Conservation (phyloP, 1,284 basidiomycete species). For the Ceraceosorus guamensis region DNA sequence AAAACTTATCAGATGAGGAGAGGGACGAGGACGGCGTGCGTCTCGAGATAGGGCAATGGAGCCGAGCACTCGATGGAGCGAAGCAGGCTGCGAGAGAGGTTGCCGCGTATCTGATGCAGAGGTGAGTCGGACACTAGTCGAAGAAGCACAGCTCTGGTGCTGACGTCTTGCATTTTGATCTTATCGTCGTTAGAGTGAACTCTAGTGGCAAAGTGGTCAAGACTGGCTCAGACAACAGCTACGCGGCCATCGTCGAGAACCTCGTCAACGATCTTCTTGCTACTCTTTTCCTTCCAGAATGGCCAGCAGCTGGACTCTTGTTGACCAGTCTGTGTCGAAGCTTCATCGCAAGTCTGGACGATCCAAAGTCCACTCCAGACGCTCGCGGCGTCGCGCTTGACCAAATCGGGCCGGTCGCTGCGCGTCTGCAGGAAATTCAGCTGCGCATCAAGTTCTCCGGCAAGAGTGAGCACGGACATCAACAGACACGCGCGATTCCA, state of each 20-base stretch:
- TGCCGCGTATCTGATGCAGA: conserved; percentile 70
- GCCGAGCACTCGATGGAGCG: conserved; percentile 22
- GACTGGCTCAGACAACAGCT: conserved; percentile 49
- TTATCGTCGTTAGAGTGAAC: not conserved
- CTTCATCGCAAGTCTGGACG: conserved; percentile 54
- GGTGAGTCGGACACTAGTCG: not conserved
- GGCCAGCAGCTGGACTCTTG: conserved; percentile 82
- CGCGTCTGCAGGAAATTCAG: conserved; percentile 58
- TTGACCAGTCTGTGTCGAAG: conserved; percentile 33
- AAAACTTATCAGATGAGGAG: not conserved
- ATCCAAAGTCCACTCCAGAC: conserved; percentile 58
- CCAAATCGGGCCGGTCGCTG: conserved; percentile 83
- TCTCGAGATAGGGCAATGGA: not conserved
- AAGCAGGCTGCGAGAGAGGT: conserved; percentile 59
- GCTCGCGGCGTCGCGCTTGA: conserved; percentile 77
- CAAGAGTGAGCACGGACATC: not conserved
- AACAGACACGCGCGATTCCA: no score
- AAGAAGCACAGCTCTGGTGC: not conserved
- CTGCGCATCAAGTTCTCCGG: conserved; percentile 2
- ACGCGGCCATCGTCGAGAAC: conserved; percentile 80
- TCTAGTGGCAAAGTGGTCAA: conserved; percentile 24
- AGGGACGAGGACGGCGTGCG: not conserved
- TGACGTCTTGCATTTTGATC: no score
- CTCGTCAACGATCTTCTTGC: conserved; percentile 79
- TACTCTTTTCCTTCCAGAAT: conserved; percentile 88